Percentiles rank a stretch among this genome's conserved stretches.
Conservation (phyloP, 1,284 basidiomycete genomes). For the Trichosporon coremiiforme region DNA sequence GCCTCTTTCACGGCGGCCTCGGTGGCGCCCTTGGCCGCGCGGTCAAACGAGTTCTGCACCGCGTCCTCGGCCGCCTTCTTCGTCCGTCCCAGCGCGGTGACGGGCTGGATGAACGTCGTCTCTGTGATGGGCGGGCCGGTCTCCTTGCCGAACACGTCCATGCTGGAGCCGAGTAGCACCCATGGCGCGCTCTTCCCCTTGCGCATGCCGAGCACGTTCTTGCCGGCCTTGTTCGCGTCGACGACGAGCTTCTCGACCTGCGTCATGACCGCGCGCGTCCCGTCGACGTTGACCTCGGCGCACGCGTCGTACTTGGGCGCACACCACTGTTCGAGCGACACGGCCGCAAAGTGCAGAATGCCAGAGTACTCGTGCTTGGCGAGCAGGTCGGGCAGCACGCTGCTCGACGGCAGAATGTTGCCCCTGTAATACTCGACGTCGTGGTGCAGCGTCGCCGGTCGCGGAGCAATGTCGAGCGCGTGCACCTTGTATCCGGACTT, state of each 20-base stretch:
- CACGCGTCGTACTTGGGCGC: slow-evolving; percentile 45
- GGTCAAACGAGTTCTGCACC: slow-evolving; percentile 28
- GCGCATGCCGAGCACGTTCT: slow-evolving; percentile 20
- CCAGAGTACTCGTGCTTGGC: slow-evolving; percentile 36
- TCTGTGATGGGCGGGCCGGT: slow-evolving; percentile 31
- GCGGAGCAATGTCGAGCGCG: slow-evolving; percentile 40
- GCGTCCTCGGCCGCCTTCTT: slow-evolving; percentile 45
- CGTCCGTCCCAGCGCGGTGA: slow-evolving; percentile 44
- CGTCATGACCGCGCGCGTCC: slow-evolving; percentile 40
- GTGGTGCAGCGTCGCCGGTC: slow-evolving; percentile 32
- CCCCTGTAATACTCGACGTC: slow-evolving; percentile 33
- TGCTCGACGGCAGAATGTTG: slow-evolving; percentile 34
- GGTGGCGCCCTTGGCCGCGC: neutral
- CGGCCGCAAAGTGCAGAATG: slow-evolving; percentile 51
- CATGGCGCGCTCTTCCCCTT: slow-evolving; percentile 38
- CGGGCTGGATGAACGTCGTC: slow-evolving; percentile 30
- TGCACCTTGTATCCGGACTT: slow-evolving; percentile 38
- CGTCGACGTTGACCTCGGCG: slow-evolving; percentile 44
- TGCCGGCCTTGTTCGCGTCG: neutral
- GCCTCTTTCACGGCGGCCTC: neutral
- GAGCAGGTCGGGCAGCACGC: slow-evolving; percentile 32
- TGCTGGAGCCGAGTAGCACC: slow-evolving; percentile 48
- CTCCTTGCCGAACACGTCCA: slow-evolving; percentile 46
- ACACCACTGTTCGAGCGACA: slow-evolving; percentile 50
- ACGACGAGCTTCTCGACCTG: slow-evolving; percentile 31